Evolutionary conservation across 208 protist species (phyloP), one percentile per base, ranked within the genome.

Genomic region (Acanthamoeba culbertsoni): DNA sequence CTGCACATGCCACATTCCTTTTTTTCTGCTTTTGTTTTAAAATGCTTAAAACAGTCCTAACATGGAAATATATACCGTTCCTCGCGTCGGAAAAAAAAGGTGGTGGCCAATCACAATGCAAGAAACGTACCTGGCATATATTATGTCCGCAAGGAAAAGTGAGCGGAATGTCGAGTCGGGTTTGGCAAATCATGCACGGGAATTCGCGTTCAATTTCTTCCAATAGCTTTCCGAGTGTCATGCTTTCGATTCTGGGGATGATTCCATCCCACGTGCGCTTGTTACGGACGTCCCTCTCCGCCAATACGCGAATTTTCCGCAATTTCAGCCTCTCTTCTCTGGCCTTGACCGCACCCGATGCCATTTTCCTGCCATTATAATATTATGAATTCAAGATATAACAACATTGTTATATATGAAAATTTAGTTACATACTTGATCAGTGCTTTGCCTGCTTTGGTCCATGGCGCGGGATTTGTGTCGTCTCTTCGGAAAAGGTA

Each of bases 101-200:
- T n/a, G n/a, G n/a, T n/a, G n/a, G n/a, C n/a, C n/a, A n/a, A n/a
- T n/a, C n/a, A n/a, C n/a, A n/a, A n/a, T n/a, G n/a, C n/a, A n/a
- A n/a, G 18, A 7, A 68, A 8, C 28, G 7, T 68, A 68, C 63
- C 33, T 48, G 68, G 23, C 68, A 77, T 10, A 77, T 86, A 46
- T 86, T 86, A 31, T 86, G 43, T 16, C 45, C 18, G 77, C 77
- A 86, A 2, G 77, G 43, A 46, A 62, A 86, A 20, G 77, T 86
- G 46, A 62, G 31, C n/a, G 77, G 77, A 31, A 63, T 86, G 77
- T 62, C 46, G 28, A 86, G 45, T 23, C 43, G n/a, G 18, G n/a
- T 62, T 20, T 86, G 77, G 45, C 77, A 86, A n/a, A 86, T 86
- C 46, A 62, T 62, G 77, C 77, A 86, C 8, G n/a, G 4, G 45